Conservation (phyloP, 768 basidiomycete species). For the Sarcodon aspratus region DNA sequence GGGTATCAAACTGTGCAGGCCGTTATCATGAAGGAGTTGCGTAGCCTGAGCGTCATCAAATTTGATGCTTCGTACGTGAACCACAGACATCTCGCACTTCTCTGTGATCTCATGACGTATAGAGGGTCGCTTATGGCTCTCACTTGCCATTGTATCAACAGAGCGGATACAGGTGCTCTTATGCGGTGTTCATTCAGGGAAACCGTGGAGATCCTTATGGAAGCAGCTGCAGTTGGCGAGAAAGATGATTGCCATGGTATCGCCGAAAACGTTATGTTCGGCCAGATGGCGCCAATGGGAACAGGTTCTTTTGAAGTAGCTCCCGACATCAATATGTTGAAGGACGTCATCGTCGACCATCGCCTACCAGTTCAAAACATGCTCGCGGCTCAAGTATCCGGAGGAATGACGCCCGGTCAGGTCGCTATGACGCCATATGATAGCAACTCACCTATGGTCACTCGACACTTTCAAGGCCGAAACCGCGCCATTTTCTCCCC, state of each 20-base stretch:
- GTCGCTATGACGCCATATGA: too few species aligned
- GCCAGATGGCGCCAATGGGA: conserved; percentile 99
- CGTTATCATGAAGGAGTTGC: conserved; percentile 88
- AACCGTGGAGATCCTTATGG: conserved; percentile 98
- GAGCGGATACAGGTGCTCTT: conserved; percentile 95
- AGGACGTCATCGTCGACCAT: conserved; percentile 96
- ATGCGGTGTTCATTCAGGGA: conserved; percentile 99
- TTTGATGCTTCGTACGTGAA: conserved; percentile 99
- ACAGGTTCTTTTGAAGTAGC: conserved; percentile 95
- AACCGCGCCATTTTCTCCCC: conserved; percentile 85
- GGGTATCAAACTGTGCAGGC: conserved; percentile 96
- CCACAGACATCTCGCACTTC: too few species aligned
- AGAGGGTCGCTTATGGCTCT: conserved; percentile 94
- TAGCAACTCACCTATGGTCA: conserved; percentile 65
- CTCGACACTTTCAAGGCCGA: conserved; percentile 73
- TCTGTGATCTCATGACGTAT: conserved; percentile 98
- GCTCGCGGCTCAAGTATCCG: too few species aligned
- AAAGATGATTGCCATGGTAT: conserved; percentile 97
- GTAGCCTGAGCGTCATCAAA: conserved; percentile 93
- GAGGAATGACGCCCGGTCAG: too few species aligned
- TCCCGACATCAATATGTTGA: conserved; percentile 95
- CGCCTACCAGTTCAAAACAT: too few species aligned
- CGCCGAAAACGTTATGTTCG: conserved; percentile 97
- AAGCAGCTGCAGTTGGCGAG: conserved; percentile 96
- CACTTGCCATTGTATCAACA: conserved; percentile 98